Percentiles rank a stretch among this genome's conserved stretches.
Conservation (phyloP, 345 rosid species). For the Salix dunnii region DNA sequence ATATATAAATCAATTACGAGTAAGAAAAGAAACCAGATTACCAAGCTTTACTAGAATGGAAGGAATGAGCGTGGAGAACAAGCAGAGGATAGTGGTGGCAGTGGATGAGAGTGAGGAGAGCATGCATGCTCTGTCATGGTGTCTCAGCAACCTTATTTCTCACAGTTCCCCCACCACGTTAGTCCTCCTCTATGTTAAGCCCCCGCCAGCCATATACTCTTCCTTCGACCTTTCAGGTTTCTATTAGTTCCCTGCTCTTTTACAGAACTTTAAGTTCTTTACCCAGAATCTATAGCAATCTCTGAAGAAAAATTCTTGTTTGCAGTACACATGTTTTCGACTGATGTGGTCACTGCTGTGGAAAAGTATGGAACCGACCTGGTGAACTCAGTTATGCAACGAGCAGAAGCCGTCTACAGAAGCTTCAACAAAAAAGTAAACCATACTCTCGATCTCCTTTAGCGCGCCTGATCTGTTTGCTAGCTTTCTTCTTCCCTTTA, state of each 20-base stretch:
- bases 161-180: conserved; percentile 37
- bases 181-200: conserved; percentile 78
- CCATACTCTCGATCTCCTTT: not conserved
- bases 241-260: not conserved
- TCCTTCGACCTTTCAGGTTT: conserved; percentile 64
- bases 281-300: not conserved
- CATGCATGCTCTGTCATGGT: conserved; percentile 89
- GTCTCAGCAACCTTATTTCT: conserved; percentile 55
- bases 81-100: conserved; percentile 62
- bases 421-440: conserved; percentile 32
- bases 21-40: not conserved
- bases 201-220: conserved; percentile 63
- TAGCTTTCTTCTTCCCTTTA: not conserved
- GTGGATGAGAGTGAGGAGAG: conserved; percentile 92
- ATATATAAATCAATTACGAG: not conserved
- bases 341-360: conserved; percentile 44
- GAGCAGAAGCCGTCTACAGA: conserved; percentile 62
- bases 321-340: conserved; percentile 51
- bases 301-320: not conserved
- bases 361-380: conserved; percentile 47
- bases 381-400: conserved; percentile 64
- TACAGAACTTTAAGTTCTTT: not conserved
- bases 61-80: conserved; percentile 19
- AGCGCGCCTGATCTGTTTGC: not conserved
- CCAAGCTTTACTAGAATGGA: conserved; percentile 10